phyloP scores from a whole-genome alignment of 23 red algal species.

The Agarophyton chilense region DNA sequence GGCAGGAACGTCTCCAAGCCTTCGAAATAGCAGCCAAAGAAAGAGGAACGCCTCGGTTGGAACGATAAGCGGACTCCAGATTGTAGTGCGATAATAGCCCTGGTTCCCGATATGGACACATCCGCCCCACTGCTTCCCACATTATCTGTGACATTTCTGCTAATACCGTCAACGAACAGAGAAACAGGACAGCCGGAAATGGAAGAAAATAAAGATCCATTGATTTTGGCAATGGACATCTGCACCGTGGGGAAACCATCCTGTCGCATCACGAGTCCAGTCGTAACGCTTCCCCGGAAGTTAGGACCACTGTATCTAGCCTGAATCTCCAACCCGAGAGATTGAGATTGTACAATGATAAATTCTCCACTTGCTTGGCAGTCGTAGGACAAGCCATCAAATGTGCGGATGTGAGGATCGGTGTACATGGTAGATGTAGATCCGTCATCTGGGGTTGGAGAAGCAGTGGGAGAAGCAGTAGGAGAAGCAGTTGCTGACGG shows the following conservation, averaged over 20 bases:
- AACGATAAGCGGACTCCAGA: constrained; percentile 52
- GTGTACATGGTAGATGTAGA: constrained; percentile 26
- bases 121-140: background rate
- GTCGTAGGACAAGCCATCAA: constrained; percentile 44
- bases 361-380: constrained; percentile 61
- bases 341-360: background rate
- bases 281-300: constrained; percentile 25
- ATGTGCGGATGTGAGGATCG: constrained; percentile 48
- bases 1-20: constrained; percentile 5
- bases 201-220: background rate
- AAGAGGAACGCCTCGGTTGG: background rate
- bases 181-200: constrained; percentile 17
- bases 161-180: constrained; percentile 3
- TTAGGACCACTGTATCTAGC: constrained; percentile 28
- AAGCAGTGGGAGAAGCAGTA: background rate
- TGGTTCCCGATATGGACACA: background rate
- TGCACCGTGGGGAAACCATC: constrained; percentile 7
- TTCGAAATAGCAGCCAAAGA: constrained; percentile 56
- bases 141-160: background rate
- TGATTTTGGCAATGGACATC: constrained; percentile 8
- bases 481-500: background rate
- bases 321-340: constrained; percentile 25
- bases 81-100: background rate
- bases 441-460: constrained; percentile 16
- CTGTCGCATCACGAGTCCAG: constrained; percentile 15